phyloP scores from a whole-genome alignment of 1,284 basidiomycete genomes.

The Leccinum pachyderme region DNA sequence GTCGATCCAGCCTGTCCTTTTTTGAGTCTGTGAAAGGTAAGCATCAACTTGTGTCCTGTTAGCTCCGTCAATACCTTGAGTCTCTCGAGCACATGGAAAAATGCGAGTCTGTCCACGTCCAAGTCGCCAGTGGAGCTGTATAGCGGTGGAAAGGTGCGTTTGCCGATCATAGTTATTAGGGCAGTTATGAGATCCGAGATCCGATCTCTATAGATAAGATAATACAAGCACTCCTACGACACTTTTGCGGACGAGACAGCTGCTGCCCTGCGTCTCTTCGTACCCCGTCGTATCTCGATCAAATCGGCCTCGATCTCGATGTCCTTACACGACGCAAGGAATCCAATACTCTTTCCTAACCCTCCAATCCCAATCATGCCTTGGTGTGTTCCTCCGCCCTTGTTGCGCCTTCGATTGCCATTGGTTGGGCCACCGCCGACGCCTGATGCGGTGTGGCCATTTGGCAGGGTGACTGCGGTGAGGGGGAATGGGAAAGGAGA shows the following conservation, averaged over 20 bases:
- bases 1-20: conserved; percentile 92
- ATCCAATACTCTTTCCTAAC: conserved; percentile 61
- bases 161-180: conserved; percentile 7
- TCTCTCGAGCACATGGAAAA: conserved; percentile 85
- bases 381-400: conserved; percentile 54
- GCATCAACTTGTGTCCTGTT: neutral
- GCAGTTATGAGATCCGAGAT: conserved; percentile 17
- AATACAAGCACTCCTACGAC: conserved; percentile 21
- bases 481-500: conserved; percentile 79
- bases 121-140: conserved; percentile 57
- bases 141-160: conserved; percentile 49
- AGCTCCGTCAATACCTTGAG: conserved; percentile 63
- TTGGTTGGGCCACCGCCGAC: conserved; percentile 38
- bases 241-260: conserved; percentile 36
- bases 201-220: conserved; percentile 35
- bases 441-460: conserved; percentile 33
- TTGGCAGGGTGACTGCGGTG: conserved; percentile 42
- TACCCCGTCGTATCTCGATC: conserved; percentile 70
- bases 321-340: conserved; percentile 57
- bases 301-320: conserved; percentile 69
- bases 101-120: conserved; percentile 73
- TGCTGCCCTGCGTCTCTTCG: conserved; percentile 62
- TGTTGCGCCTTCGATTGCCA: conserved; percentile 53
- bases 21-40: conserved; percentile 66
- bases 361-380: conserved; percentile 52